Percentiles rank a stretch among this genome's conserved stretches.
Conservation (phyloP, 495 filamentous ascomycete genomes). For the Polyplosphaeria fusca region DNA sequence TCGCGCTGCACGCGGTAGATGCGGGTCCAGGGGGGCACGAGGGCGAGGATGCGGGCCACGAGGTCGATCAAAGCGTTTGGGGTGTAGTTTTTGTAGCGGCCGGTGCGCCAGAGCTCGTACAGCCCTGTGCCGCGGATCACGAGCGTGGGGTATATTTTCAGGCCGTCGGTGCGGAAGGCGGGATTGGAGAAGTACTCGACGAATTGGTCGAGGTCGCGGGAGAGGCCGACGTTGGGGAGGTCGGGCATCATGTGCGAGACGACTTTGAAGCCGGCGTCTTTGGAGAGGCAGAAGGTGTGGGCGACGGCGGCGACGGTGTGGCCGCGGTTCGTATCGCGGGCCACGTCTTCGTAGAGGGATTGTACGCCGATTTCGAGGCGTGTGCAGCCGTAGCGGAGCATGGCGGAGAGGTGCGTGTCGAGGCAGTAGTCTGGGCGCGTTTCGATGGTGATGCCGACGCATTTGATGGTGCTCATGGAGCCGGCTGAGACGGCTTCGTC, state of each 20-base stretch:
- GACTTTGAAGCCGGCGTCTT: conserved; percentile 98
- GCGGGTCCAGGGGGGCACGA: conserved; percentile 95
- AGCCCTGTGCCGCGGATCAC: conserved; percentile 96
- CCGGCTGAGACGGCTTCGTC: conserved; percentile 91
- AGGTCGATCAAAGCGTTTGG: conserved; percentile 94
- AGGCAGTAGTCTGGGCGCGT: conserved; percentile 95
- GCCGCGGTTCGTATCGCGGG: conserved; percentile 92
- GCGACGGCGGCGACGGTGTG: conserved; percentile 93
- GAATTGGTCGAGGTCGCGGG: conserved; percentile 94
- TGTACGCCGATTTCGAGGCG: conserved; percentile 93
- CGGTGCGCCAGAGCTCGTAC: conserved; percentile 96
- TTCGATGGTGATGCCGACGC: conserved; percentile 97
- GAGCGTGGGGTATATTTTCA: conserved; percentile 97
- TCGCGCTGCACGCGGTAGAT: conserved; percentile 98
- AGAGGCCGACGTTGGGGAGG: conserved; percentile 96
- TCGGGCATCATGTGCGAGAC: conserved; percentile 99
- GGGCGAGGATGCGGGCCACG: conserved; percentile 87
- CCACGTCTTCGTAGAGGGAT: conserved; percentile 97
- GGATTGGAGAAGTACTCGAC: conserved; percentile 97
- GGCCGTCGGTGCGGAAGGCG: conserved; percentile 91
- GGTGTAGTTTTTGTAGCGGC: conserved; percentile 96
- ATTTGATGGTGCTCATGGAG: conserved; percentile 93
- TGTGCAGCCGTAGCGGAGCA: conserved; percentile 96
- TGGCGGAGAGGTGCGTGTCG: conserved; percentile 82
- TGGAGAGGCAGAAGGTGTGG: conserved; percentile 90